phyloP scores from a whole-genome alignment of 2,329 filamentous ascomycete species.

The Oidium heveae region DNA sequence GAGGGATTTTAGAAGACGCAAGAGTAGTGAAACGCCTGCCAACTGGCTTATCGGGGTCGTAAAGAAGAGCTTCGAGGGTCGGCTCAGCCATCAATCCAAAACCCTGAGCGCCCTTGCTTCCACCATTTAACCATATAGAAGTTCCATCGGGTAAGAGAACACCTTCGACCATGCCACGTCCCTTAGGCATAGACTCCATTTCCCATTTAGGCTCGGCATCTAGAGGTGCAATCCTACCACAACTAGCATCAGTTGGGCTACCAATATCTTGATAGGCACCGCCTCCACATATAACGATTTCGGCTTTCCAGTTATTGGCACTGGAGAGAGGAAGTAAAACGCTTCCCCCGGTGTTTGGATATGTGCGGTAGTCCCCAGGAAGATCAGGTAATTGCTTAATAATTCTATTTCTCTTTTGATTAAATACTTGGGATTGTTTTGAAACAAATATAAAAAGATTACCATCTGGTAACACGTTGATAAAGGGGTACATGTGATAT shows the following conservation, averaged over 20 bases:
- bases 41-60: conserved; percentile 25
- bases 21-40: conserved; percentile 23
- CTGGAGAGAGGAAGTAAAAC: conserved; percentile 28
- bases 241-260: conserved; percentile 31
- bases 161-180: conserved; percentile 33
- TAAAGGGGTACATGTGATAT: conserved; percentile 39
- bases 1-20: conserved; percentile 18
- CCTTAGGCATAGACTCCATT: conserved; percentile 31
- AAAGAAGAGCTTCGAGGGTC: conserved; percentile 29
- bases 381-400: conserved; percentile 24
- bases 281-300: conserved; percentile 31
- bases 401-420: conserved; percentile 20
- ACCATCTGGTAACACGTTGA: conserved; percentile 31
- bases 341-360: conserved; percentile 33
- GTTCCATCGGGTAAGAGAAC: conserved; percentile 33
- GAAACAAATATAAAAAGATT: conserved; percentile 29
- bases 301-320: conserved; percentile 24
- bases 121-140: conserved; percentile 32
- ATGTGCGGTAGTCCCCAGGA: conserved; percentile 29
- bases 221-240: conserved; percentile 28
- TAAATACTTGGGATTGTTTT: conserved; percentile 30
- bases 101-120: conserved; percentile 29
- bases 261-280: conserved; percentile 33
- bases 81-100: conserved; percentile 29
- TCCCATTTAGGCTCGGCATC: conserved; percentile 24